Base-by-base conservation (phyloP, 768 basidiomycete species). In the Boletus subparvulus region DNA sequence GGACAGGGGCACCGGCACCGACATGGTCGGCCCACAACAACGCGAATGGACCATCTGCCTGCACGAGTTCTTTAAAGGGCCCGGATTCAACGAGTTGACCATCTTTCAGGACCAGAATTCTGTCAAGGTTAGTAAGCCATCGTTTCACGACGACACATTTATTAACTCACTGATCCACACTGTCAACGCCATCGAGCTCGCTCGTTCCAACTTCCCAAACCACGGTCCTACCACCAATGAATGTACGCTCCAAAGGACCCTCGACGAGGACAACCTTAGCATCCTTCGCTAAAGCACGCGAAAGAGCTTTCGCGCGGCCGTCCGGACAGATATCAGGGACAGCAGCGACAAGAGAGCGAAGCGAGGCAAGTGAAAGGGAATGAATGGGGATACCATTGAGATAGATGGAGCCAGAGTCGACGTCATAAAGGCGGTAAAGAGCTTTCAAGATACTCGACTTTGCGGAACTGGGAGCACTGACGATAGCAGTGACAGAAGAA, bases 351-450 rank as follows among this genome's bases (percentile, higher is more conserved):
- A 89, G 82, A 59, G 83, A 81, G 35, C 94, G 81, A 21, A 97
- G 73, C 52, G 87, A 89, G 33, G 79, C 74, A 67, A 95, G 92
- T 0, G 93, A 94, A 7, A 98, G 83, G 56, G 94, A 84, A 35
- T 89, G 85, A 52, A 98, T 90, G 64, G 97, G 91, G 65, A 90
- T 81, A 6, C 89, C 92, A 63, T 97, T 93, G 57, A 96, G 85
- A 45, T 85, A 73, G 61, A 96, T 94, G 40, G 87, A 77, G 14
- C 88, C 81, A 33, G 93, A 93, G 52, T 82, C 79, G 14, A 94
- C 78, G 64, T 98, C 94, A 69, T 98, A 97, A 75, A 98, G 94
- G 21, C 94, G 82, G 72, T 92, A 97, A 16, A 98, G 77, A 30
- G 95, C 78, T n/a, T 92, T 87, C 48, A 93, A 73, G 53, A 93